These are phyloP conservation scores for Aquilaria sinensis DNA, from an alignment of 345 rosid species.

Conservation along the genomic window DNA sequence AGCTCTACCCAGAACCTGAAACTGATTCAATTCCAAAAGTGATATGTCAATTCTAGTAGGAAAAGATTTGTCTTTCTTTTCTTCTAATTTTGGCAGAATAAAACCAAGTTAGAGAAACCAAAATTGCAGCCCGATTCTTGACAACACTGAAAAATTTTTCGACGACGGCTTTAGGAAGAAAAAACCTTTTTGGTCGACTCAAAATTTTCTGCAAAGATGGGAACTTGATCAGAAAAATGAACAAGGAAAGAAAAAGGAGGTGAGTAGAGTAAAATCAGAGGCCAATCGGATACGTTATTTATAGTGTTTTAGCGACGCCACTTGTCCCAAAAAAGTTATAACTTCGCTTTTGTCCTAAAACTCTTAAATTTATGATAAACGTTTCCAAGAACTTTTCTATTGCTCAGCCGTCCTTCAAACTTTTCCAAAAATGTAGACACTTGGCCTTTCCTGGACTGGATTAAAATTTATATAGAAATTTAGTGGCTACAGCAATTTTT, in stretches of 20 bases:
- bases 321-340: conserved; percentile 2
- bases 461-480: too few species aligned
- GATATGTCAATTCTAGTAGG: neutral
- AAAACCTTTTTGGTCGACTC: neutral
- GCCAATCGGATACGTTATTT: conserved; percentile 17
- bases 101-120: conserved; percentile 1
- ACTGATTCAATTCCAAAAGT: conserved; percentile 2
- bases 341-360: too few species aligned
- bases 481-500: too few species aligned
- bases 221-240: neutral
- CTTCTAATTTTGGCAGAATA: neutral
- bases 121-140: conserved; percentile 22
- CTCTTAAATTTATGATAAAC: too few species aligned
- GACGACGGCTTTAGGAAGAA: neutral
- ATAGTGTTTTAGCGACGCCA: conserved; percentile 16
- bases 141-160: conserved; percentile 5
- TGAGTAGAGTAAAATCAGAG: conserved; percentile 32
- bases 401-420: too few species aligned
- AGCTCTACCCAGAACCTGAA: conserved; percentile 24
- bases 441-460: too few species aligned
- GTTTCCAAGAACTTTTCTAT: too few species aligned
- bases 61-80: neutral
- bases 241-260: neutral
- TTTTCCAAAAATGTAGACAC: too few species aligned
- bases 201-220: neutral